These are phyloP conservation scores for Albophoma yamanashiensis DNA, from an alignment of 2,329 filamentous ascomycete species.

Conservation along the genomic window DNA sequence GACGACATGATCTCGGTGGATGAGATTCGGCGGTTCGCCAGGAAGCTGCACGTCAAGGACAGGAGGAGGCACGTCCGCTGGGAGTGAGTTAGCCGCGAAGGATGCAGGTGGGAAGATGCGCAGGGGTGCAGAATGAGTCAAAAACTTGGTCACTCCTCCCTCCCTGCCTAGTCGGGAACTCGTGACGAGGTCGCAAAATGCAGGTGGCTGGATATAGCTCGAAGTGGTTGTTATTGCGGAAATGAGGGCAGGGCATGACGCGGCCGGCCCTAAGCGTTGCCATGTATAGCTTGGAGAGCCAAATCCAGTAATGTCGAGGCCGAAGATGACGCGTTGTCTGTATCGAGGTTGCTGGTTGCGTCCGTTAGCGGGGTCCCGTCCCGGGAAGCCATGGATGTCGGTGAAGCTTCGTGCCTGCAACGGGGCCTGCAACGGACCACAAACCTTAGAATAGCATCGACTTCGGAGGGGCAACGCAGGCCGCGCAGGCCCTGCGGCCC, in stretches of 20 bases:
- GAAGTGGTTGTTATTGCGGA: neutral
- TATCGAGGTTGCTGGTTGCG: neutral
- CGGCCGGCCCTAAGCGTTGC: neutral
- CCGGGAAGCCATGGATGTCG: neutral
- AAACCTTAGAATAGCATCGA: neutral
- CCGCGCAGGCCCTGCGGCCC: neutral
- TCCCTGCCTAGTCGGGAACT: neutral
- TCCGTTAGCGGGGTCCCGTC: neutral
- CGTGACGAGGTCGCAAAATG: neutral
- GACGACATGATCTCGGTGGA: constrained; percentile 9
- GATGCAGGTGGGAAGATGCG: neutral
- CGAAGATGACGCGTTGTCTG: neutral
- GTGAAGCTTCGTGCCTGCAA: neutral
- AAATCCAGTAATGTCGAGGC: neutral
- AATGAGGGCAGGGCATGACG: neutral
- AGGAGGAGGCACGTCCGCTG: constrained; percentile 14
- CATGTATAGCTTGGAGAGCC: neutral
- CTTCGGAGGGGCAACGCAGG: neutral
- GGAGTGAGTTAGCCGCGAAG: neutral
- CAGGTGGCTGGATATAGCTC: neutral
- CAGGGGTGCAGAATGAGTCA: neutral
- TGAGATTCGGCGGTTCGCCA: constrained; percentile 9
- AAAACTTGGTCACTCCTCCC: neutral
- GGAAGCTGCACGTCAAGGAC: constrained; percentile 13
- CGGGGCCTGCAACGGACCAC: neutral